A percentile compares a stretch with the other conserved stretches of the same genome.
Evolutionary conservation across 345 rosid genomes (phyloP).

Genomic region (Ceriops decandra): DNA sequence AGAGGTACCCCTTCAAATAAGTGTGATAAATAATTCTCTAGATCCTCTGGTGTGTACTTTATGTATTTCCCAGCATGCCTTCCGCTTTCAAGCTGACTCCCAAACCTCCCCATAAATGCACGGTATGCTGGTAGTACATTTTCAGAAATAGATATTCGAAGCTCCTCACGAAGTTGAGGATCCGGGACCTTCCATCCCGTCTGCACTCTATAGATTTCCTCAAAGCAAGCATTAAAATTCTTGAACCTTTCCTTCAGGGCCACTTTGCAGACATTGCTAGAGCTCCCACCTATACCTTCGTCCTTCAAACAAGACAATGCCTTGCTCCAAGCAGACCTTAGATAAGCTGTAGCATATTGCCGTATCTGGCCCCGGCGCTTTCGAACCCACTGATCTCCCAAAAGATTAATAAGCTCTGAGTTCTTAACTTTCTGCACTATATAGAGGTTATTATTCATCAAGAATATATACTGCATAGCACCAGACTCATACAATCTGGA

Average conservation of each 20-base stretch:
- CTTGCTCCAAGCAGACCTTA: conserved; percentile 85
- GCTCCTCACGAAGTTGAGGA: conserved; percentile 92
- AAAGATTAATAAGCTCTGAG: conserved; percentile 74
- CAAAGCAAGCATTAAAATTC: conserved; percentile 81
- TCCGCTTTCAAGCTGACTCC: conserved; percentile 72
- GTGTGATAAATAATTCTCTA: conserved; percentile 72
- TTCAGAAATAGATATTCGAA: conserved; percentile 84
- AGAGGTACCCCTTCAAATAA: conserved; percentile 80
- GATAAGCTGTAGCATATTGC: conserved; percentile 82
- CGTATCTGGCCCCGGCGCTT: conserved; percentile 76
- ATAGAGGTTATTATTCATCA: conserved; percentile 87
- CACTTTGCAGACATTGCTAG: conserved; percentile 61
- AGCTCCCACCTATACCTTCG: conserved; percentile 66
- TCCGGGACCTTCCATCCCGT: conserved; percentile 97
- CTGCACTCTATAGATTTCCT: conserved; percentile 81
- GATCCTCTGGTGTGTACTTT: conserved; percentile 87
- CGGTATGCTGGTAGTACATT: conserved; percentile 89
- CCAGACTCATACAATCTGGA: conserved; percentile 76
- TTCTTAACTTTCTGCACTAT: conserved; percentile 87
- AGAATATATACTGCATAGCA: conserved; percentile 67
- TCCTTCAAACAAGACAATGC: conserved; percentile 78
- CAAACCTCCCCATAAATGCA: conserved; percentile 81
- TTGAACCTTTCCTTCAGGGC: conserved; percentile 85
- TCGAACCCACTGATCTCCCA: conserved; percentile 96
- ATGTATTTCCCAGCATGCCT: conserved; percentile 88